These are phyloP conservation scores for Jaltomata sinuosa DNA, from an alignment of 257 asterid genomes.

Conservation along the genomic window DNA sequence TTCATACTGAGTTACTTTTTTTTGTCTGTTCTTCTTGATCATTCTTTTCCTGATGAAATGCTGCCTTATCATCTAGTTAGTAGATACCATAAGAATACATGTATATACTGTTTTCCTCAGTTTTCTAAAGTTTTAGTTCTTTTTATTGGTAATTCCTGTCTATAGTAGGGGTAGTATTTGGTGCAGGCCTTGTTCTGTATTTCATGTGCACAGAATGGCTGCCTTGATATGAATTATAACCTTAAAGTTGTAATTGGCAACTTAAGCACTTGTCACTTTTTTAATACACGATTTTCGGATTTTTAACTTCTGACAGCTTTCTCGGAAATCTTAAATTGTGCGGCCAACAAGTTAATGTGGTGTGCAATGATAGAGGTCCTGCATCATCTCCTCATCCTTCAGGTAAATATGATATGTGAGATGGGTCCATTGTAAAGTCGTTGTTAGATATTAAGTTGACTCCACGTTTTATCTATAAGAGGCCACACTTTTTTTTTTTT, in stretches of 20 bases:
- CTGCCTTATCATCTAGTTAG: neutral
- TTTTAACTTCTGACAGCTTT: conserved; percentile 38
- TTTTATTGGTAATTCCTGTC: neutral
- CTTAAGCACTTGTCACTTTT: neutral
- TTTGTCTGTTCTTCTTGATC: neutral
- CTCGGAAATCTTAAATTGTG: conserved; percentile 85
- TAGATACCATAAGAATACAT: neutral
- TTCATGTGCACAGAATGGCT: neutral
- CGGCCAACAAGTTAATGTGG: conserved; percentile 52
- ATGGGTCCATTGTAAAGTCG: neutral
- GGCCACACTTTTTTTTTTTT: neutral
- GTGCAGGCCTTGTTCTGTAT: neutral
- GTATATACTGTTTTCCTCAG: neutral
- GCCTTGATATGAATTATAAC: neutral
- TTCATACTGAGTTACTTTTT: neutral
- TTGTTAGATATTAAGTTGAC: neutral
- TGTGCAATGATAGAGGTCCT: conserved; percentile 49
- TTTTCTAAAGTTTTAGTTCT: neutral
- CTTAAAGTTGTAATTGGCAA: neutral
- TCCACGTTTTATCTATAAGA: neutral
- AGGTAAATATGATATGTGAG: conserved; percentile 25
- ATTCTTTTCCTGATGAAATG: neutral
- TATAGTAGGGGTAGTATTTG: neutral
- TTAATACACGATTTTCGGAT: neutral
- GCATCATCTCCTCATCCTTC: conserved; percentile 34